Conservation (phyloP, 116 monocot species). For the Zostera marina region DNA sequence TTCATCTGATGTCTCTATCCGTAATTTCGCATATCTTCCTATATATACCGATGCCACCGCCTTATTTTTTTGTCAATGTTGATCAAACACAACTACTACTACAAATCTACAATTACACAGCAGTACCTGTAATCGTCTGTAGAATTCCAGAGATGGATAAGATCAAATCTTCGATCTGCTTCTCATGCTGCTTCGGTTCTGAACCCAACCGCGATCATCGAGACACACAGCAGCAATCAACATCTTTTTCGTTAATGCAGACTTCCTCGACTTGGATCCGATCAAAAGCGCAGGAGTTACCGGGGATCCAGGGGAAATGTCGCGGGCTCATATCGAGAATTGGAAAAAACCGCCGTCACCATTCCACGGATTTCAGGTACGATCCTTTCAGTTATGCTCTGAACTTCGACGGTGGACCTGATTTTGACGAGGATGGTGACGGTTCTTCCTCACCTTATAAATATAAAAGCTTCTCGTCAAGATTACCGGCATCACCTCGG, state of each 20-base stretch:
- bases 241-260: constrained; percentile 1
- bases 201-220: not conserved
- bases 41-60: no score
- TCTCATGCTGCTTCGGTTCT: constrained; percentile 22
- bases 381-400: constrained; percentile 47
- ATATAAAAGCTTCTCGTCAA: constrained; percentile 26
- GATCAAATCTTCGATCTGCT: constrained; percentile 14
- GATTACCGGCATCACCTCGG: constrained; percentile 24
- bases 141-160: constrained; percentile 2
- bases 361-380: constrained; percentile 27
- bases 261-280: constrained; percentile 20
- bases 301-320: constrained; percentile 14
- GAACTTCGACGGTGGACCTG: constrained; percentile 42
- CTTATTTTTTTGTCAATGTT: no score
- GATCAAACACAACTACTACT: no score
- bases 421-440: constrained; percentile 15
- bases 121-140: no score
- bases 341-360: constrained; percentile 5
- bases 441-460: constrained; percentile 6
- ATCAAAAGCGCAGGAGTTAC: constrained; percentile 21
- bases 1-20: no score
- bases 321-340: constrained; percentile 8
- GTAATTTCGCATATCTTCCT: no score
- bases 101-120: no score
- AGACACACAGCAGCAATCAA: not conserved